Percentiles rank a stretch among this genome's conserved stretches.
Conservation (phyloP, 129 eudicot genomes). For the Silybum marianum region DNA sequence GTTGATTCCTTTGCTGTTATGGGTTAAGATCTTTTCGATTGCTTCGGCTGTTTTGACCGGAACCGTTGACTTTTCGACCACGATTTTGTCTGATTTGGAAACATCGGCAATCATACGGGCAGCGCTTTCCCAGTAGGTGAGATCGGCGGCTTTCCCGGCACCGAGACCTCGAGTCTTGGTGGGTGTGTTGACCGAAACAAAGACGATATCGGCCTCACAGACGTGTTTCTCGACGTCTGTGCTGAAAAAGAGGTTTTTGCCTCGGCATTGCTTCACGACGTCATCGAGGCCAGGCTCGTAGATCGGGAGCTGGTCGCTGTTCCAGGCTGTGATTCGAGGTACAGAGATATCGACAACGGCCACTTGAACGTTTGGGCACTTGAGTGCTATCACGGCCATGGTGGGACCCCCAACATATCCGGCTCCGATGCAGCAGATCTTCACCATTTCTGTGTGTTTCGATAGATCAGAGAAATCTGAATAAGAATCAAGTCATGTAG, state of each 20-base stretch:
- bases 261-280: constrained; percentile 88
- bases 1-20: constrained; percentile 88
- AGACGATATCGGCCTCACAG: constrained; percentile 79
- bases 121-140: constrained; percentile 94
- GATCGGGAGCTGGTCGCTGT: constrained; percentile 84
- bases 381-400: constrained; percentile 89
- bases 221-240: constrained; percentile 92
- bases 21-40: constrained; percentile 83
- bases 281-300: constrained; percentile 93
- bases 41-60: constrained; percentile 97
- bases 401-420: constrained; percentile 96
- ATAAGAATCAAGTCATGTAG: neutral
- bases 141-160: constrained; percentile 90
- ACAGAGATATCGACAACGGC: constrained; percentile 80
- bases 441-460: constrained; percentile 58
- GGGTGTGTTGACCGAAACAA: constrained; percentile 88
- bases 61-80: constrained; percentile 87
- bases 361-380: constrained; percentile 78
- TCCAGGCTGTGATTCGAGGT: constrained; percentile 90
- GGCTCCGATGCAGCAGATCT: constrained; percentile 95
- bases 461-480: constrained; percentile 6
- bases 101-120: constrained; percentile 96
- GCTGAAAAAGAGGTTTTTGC: constrained; percentile 90
- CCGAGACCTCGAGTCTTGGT: constrained; percentile 91
- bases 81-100: constrained; percentile 78